Evolutionary conservation across 352 stramenopile genomes (phyloP).

Genomic region (Globisporangium nodosum): DNA sequence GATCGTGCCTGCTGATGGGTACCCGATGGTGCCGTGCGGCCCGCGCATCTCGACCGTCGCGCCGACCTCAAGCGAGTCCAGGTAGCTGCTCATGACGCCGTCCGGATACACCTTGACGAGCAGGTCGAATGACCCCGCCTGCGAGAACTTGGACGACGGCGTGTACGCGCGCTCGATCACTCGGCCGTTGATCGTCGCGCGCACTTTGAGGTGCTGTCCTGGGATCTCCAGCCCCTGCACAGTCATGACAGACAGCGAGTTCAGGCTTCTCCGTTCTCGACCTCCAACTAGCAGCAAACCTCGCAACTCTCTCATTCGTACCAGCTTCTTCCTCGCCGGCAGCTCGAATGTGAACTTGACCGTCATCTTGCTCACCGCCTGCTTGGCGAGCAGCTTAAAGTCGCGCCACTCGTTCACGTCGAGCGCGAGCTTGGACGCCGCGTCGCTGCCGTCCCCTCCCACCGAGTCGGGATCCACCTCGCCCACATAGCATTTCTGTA

Average conservation of each 20-base stretch:
- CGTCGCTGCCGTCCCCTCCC: background rate
- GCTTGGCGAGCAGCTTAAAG: conserved; percentile 57
- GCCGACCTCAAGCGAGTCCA: conserved; percentile 46
- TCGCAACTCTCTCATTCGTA: conserved; percentile 7
- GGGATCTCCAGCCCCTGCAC: conserved; percentile 54
- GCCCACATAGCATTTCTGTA: conserved; percentile 75
- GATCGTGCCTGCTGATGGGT: conserved; percentile 44
- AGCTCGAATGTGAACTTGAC: conserved; percentile 80
- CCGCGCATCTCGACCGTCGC: conserved; percentile 70
- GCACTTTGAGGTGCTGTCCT: conserved; percentile 77
- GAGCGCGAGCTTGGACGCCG: conserved; percentile 40
- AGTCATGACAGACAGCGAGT: background rate
- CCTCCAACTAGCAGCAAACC: background rate
- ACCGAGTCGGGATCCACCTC: conserved; percentile 55
- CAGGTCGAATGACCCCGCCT: conserved; percentile 61
- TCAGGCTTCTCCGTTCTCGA: background rate
- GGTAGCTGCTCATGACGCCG: conserved; percentile 67
- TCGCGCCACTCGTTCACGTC: conserved; percentile 59
- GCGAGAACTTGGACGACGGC: conserved; percentile 66
- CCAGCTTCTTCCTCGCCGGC: conserved; percentile 49
- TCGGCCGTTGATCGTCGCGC: conserved; percentile 67
- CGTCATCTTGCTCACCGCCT: conserved; percentile 46
- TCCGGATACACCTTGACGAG: conserved; percentile 76
- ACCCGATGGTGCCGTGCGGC: conserved; percentile 58
- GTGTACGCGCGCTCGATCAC: conserved; percentile 75